Base-by-base conservation (phyloP, 2,329 filamentous ascomycete species). In the Nigrospora oryzae region DNA sequence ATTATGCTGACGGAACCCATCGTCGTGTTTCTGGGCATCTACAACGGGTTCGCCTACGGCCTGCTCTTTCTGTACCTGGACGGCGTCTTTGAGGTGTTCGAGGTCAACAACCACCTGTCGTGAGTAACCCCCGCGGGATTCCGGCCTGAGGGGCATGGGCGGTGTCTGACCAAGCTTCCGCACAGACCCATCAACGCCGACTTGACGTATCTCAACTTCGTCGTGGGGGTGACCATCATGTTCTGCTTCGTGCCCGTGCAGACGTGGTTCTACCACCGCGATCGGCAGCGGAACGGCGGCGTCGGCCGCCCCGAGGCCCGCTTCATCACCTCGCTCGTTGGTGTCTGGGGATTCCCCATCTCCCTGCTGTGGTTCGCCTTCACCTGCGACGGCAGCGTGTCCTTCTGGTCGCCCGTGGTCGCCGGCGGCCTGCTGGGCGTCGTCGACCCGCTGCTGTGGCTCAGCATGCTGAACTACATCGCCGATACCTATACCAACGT, bases 1-100 rank as follows among this genome's bases (percentile, higher is more conserved):
- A 68, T 68, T 49, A 67, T 69, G 60, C 54, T 66, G 30, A 67
- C 63, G 1, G 65, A 69, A 43, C 65, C 65, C 0, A 67, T 69
- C 41, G 61, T 70, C n/a, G 53, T 63, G 12, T 59, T 61, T 45
- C 49, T 67, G 13, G 64, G 61, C 17, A 54, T 66, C 36, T 67
- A 67, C 51, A 69, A 69, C 40, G 65, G 65, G 8, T 68, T 67
- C 43, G 62, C 65, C 3, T 69, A 69, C 44, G 66, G 65, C 7
- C 51, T 69, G 12, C 54, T 68, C 11, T 69, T 66, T 52, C 50
- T 68, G 23, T 69, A 68, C 49, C 54, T 69, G 12, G 66, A 68
- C 43, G 65, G 66, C 4, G 64, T 68, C 17, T 66, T 66, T 48
- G 59, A 68, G 48, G 62, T 71, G 39, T 65, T 70, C 49, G 60